phyloP scores from a whole-genome alignment of 163 green algal species.

The Scenedesmus sp. region DNA sequence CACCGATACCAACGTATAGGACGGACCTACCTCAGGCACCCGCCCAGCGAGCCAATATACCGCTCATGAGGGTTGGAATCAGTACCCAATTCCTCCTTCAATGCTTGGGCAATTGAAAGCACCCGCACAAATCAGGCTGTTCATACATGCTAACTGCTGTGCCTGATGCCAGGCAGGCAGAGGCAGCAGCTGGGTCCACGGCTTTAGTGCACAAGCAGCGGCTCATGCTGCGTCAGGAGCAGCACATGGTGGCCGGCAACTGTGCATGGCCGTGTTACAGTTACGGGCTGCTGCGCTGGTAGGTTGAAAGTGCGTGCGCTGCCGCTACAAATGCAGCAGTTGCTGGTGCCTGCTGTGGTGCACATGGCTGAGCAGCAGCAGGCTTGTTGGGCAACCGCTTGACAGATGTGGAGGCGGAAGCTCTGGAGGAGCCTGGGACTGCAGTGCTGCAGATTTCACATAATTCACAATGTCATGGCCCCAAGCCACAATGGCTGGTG shows the following conservation, averaged over 20 bases:
- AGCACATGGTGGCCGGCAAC: background rate
- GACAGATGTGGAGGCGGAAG: background rate
- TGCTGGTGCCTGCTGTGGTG: constrained; percentile 17
- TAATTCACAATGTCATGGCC: no score
- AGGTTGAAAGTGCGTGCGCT: constrained; percentile 6
- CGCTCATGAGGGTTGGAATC: no score
- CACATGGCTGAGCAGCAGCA: constrained; percentile 13
- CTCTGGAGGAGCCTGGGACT: background rate
- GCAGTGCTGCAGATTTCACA: no score
- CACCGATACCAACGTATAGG: no score
- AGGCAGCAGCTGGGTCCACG: no score
- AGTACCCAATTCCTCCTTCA: no score
- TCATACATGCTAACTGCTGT: background rate
- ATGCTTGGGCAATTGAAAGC: no score
- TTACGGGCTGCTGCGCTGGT: background rate
- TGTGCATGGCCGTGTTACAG: background rate
- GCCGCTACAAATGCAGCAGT: constrained; percentile 10
- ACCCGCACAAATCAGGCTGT: no score
- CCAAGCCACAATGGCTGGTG: no score
- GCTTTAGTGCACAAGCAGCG: background rate
- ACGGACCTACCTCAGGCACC: no score
- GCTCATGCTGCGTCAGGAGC: background rate
- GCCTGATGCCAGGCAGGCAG: background rate
- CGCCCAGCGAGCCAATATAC: no score
- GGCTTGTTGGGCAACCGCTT: background rate